phyloP scores from a whole-genome alignment of 495 filamentous ascomycete genomes.

The Talaromyces trachyspermus region DNA sequence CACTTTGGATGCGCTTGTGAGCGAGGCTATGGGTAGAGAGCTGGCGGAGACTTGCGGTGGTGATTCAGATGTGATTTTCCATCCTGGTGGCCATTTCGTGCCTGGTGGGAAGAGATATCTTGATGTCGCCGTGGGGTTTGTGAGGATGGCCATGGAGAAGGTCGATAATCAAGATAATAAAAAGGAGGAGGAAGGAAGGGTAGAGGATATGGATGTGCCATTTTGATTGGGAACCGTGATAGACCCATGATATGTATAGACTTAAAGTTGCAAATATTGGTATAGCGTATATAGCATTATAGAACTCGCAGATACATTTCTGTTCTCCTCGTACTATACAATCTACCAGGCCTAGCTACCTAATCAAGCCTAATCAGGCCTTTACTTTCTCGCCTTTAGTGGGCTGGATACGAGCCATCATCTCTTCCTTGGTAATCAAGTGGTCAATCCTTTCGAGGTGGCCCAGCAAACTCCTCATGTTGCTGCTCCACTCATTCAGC shows the following conservation, averaged over 20 bases:
- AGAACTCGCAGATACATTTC: slow-evolving; percentile 1
- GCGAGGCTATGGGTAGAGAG: slow-evolving; percentile 57
- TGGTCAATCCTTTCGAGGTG: slow-evolving; percentile 92
- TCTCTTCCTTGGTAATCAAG: slow-evolving; percentile 99
- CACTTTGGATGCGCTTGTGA: slow-evolving; percentile 80
- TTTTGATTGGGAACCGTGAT: slow-evolving; percentile 32
- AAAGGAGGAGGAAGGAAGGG: slow-evolving; percentile 42
- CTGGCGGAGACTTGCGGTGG: slow-evolving; percentile 62
- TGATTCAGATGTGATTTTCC: slow-evolving; percentile 56
- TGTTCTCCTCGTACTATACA: slow-evolving; percentile 7
- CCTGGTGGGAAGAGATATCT: slow-evolving; percentile 75
- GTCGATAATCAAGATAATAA: slow-evolving; percentile 27
- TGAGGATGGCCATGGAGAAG: slow-evolving; percentile 50
- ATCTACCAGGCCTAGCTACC: neutral
- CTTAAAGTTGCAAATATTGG: neutral
- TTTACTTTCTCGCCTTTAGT: slow-evolving; percentile 50
- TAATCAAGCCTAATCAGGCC: slow-evolving; percentile 17
- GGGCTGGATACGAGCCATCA: slow-evolving; percentile 96
- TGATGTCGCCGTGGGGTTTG: slow-evolving; percentile 65
- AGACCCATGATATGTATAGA: too few species aligned
- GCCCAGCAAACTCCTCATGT: slow-evolving; percentile 95
- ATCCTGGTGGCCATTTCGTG: slow-evolving; percentile 92
- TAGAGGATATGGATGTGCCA: slow-evolving; percentile 62
- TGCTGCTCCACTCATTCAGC: slow-evolving; percentile 95
- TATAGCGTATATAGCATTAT: neutral